Percentiles rank a stretch among this genome's conserved stretches.
Evolutionary conservation across 176 grass and related monocot genomes (phyloP).

Genomic region (Poa pratensis): DNA sequence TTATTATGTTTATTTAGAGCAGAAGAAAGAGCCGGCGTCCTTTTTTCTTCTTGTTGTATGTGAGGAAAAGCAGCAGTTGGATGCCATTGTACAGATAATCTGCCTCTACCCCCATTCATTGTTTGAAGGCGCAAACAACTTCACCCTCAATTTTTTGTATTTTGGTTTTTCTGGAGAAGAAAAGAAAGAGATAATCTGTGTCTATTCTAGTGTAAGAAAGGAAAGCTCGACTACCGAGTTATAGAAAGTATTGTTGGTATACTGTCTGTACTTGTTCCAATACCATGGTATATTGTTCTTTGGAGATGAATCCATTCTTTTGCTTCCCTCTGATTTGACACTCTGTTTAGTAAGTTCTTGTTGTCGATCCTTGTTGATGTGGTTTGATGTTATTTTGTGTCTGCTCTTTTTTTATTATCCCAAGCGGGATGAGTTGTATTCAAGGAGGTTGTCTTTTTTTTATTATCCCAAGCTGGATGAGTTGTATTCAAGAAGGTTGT

Average conservation of each 20-base stretch:
- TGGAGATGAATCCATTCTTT: background rate
- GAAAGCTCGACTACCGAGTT: background rate
- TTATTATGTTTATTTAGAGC: slow-evolving; percentile 38
- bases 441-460: too few relatives aligned
- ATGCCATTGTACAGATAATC: slow-evolving; percentile 60
- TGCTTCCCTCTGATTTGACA: background rate
- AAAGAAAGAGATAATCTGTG: slow-evolving; percentile 43
- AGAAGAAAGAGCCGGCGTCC: slow-evolving; percentile 23
- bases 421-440: too few relatives aligned
- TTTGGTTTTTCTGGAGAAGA: background rate
- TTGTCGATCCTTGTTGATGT: too few relatives aligned
- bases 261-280: background rate
- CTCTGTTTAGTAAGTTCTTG: background rate
- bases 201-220: slow-evolving; percentile 47
- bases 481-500: too few relatives aligned
- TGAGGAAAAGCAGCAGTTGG: slow-evolving; percentile 40
- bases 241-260: slow-evolving; percentile 22
- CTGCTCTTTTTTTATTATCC: too few relatives aligned
- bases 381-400: too few relatives aligned
- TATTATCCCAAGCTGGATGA: too few relatives aligned
- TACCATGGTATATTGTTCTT: slow-evolving; percentile 11
- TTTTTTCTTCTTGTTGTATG: slow-evolving; percentile 44
- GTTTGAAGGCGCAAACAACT: slow-evolving; percentile 9
- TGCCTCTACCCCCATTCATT: slow-evolving; percentile 31
- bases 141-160: background rate